phyloP scores from a whole-genome alignment of 805 yeast species.

The Torulaspora franciscae region DNA sequence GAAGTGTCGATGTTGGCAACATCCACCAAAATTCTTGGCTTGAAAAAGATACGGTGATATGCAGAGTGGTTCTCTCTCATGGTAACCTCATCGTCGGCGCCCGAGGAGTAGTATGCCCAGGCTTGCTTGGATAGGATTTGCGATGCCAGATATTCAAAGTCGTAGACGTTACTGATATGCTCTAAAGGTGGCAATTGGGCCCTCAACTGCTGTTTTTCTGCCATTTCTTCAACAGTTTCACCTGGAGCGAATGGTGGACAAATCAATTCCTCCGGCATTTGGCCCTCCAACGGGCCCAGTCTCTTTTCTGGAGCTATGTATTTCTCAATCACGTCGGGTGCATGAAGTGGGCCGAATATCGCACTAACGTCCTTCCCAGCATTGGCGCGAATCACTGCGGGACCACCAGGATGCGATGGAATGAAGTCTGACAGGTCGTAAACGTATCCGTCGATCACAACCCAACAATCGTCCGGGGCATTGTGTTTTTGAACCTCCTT shows the following conservation, averaged over 20 bases:
- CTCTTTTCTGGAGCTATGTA: constrained; percentile 55
- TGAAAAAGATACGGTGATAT: constrained; percentile 81
- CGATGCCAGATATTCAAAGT: constrained; percentile 83
- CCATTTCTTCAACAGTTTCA: constrained; percentile 32
- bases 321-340: constrained; percentile 74
- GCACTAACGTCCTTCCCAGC: constrained; percentile 83
- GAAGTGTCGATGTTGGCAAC: constrained; percentile 67
- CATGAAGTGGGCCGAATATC: constrained; percentile 84
- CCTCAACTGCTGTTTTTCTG: constrained; percentile 25
- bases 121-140: constrained; percentile 71
- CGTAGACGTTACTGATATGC: constrained; percentile 70
- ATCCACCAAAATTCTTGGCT: constrained; percentile 77
- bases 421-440: constrained; percentile 74
- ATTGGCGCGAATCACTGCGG: constrained; percentile 67
- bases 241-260: constrained; percentile 34
- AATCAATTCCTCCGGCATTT: constrained; percentile 29
- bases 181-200: constrained; percentile 62
- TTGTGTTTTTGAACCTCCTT: constrained; percentile 64
- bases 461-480: constrained; percentile 76
- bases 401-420: constrained; percentile 76
- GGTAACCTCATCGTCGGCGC: constrained; percentile 89
- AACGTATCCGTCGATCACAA: constrained; percentile 70
- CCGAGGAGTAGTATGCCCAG: constrained; percentile 91
- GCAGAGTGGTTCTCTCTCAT: constrained; percentile 87
- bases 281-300: constrained; percentile 50